Base-by-base conservation (phyloP, 768 basidiomycete genomes). In the Amylocystis lapponica region DNA sequence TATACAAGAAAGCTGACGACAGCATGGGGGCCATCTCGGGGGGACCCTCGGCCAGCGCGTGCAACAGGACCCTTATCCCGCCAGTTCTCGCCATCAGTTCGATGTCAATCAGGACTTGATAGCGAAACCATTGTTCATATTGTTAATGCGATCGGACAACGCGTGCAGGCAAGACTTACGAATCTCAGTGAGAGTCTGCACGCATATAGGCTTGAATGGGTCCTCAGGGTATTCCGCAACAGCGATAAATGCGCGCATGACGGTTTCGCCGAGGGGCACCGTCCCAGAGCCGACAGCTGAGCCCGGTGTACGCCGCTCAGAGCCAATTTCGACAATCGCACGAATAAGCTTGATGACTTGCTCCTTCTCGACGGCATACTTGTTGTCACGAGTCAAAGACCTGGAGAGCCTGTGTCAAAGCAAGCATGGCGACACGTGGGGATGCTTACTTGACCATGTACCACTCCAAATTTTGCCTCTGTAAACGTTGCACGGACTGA, bases 211-310 rank as follows among this genome's bases (percentile, higher is more conserved):
- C 45, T 86, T 74, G 56, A 98, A 87, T 1, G 86, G 83, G 55
- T 98, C 96, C 51, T 98, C 96, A 9, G 78, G 72, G 45, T 91
- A 86, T 60, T 99, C 96, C 0, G 94, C 92, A 11, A 96, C 79
- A 8, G 94, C 89, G 30, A 97, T 79, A n/a, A 98, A 66, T 10
- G 90, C 87, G 25, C 96, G 79, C 67, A 97, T 78, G 39, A 92
- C 75, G 22, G 81, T 68, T 53, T 87, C 81, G 6, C 86, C 83
- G 38, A 92, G 60, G 11, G 81, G 81, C 4, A 85, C 74, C 2
- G 60, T 60, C 10, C 73, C 72, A 9, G 69, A 55, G 12, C 57
- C 60, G 29, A 64, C 64, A 17, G 66, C 64, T 21, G 68, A 60
- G 32, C 67, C 65, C 21, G 74, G 67, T 31, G 77, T 72, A 19